Conservation (phyloP, 1,284 basidiomycete species). For the Mycena sp. region DNA sequence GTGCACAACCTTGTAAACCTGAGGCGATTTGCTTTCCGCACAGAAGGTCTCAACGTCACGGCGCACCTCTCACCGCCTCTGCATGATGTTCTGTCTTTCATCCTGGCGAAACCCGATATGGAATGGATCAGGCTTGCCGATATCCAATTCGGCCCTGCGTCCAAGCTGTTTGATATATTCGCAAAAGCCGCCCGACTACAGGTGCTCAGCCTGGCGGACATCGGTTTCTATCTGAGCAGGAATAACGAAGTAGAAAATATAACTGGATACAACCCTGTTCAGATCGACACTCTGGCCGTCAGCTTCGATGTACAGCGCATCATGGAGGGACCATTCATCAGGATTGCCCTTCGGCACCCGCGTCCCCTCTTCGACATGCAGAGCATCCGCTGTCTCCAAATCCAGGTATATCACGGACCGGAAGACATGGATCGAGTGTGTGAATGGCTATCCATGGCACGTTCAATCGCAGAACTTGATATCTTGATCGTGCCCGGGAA, state of each 20-base stretch:
- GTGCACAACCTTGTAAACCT: slow-evolving; percentile 1
- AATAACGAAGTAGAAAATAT: background rate
- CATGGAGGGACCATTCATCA: slow-evolving; percentile 3
- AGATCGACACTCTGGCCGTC: slow-evolving; percentile 2
- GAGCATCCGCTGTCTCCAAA: background rate
- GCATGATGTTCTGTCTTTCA: background rate
- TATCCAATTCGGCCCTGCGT: background rate
- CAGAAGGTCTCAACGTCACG: background rate
- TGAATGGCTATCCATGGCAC: background rate
- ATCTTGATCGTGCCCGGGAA: background rate
- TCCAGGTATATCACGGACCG: background rate
- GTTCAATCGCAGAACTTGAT: background rate
- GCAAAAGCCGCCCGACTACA: background rate
- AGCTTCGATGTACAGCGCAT: background rate
- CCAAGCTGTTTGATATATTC: background rate
- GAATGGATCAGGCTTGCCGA: background rate
- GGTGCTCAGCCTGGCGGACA: background rate
- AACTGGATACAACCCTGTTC: background rate
- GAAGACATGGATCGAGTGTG: background rate
- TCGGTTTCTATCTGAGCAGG: background rate
- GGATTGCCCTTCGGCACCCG: background rate
- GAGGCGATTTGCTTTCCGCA: background rate
- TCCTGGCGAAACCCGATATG: background rate
- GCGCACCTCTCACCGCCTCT: background rate
- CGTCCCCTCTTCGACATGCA: background rate